Conservation (phyloP, 257 asterid genomes). For the Gentiana macrophylla region DNA sequence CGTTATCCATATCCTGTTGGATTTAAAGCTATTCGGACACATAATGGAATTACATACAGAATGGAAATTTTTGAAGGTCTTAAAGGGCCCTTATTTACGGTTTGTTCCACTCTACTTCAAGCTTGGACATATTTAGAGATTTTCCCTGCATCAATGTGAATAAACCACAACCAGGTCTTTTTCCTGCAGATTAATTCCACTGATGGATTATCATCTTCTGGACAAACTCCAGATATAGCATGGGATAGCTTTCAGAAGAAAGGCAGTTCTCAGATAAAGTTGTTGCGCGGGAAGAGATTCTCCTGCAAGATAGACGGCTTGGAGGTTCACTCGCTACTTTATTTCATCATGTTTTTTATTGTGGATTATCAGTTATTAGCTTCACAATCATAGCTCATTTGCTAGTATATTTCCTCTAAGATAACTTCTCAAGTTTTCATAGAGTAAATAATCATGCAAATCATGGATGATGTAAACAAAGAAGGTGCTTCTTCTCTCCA, state of each 20-base stretch:
- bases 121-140: background rate
- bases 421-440: no score
- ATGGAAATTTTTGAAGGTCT: constrained; percentile 86
- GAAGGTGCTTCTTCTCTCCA: no score
- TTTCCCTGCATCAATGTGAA: constrained; percentile 1
- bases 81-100: constrained; percentile 80
- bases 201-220: constrained; percentile 68
- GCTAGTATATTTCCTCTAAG: no score
- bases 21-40: constrained; percentile 63
- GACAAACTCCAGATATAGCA: constrained; percentile 87
- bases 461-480: no score
- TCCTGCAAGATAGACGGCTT: constrained; percentile 79
- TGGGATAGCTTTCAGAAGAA: constrained; percentile 86
- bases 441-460: no score
- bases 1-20: constrained; percentile 96
- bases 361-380: no score
- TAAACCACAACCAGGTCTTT: background rate
- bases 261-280: constrained; percentile 43
- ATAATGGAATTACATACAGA: constrained; percentile 54
- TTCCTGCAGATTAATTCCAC: constrained; percentile 54
- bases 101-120: constrained; percentile 22
- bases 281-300: constrained; percentile 73
- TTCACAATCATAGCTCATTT: no score
- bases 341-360: no score
- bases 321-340: constrained; percentile 35